A percentile compares a stretch with the other conserved stretches of the same genome.
phyloP scores from a whole-genome alignment of 2,329 filamentous ascomycete species.

The Ophiostoma novo-ulmi region DNA sequence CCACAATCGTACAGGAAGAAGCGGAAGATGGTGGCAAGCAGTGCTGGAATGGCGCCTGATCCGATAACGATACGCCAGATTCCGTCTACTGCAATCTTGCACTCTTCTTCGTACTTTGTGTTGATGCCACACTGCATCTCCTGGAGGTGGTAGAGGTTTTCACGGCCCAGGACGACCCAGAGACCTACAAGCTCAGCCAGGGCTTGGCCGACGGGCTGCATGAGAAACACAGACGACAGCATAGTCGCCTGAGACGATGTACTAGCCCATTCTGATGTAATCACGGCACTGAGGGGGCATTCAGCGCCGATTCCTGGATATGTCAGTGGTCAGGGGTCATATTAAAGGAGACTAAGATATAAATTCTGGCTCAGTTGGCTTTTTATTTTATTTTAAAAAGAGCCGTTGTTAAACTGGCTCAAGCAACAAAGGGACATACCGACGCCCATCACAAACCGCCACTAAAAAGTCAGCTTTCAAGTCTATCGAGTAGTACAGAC shows the following conservation, averaged over 20 bases:
- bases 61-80: constrained; percentile 65
- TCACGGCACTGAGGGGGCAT: constrained; percentile 62
- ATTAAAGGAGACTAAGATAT: not conserved
- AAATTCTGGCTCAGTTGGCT: not conserved
- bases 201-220: constrained; percentile 64
- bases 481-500: not conserved
- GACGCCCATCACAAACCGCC: constrained; percentile 52
- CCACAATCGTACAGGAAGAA: constrained; percentile 63
- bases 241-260: constrained; percentile 62
- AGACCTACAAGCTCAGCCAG: constrained; percentile 59
- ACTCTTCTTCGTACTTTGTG: constrained; percentile 41
- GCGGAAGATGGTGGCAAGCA: constrained; percentile 60
- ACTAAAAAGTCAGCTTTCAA: constrained; percentile 31
- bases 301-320: constrained; percentile 58
- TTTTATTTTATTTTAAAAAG: not conserved
- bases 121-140: constrained; percentile 47
- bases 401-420: not conserved
- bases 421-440: constrained; percentile 30
- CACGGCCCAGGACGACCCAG: constrained; percentile 45
- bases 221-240: constrained; percentile 63
- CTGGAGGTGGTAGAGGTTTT: constrained; percentile 40
- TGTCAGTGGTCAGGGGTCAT: constrained; percentile 17
- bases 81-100: constrained; percentile 48
- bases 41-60: constrained; percentile 58
- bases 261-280: constrained; percentile 60